Conservation (phyloP, 2,329 filamentous ascomycete genomes). For the Neofusicoccum cordaticola region DNA sequence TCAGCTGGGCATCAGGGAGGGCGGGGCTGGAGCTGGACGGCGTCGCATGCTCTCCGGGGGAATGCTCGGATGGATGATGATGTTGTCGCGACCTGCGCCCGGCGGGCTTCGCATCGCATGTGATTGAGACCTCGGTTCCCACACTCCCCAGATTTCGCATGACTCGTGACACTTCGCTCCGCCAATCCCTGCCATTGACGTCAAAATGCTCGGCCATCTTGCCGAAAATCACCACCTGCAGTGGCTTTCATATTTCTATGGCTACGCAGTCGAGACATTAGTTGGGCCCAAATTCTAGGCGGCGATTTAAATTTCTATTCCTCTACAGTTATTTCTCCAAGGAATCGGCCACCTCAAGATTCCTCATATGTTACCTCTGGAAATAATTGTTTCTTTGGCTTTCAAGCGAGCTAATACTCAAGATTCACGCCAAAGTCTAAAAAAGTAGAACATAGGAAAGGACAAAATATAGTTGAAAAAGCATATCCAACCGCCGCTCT, state of each 20-base stretch:
- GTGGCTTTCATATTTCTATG: neutral
- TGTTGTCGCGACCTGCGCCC: constrained; percentile 9
- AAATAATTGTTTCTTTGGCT: too few species aligned
- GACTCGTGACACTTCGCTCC: constrained; percentile 10
- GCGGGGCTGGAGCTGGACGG: neutral
- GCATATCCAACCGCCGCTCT: too few species aligned
- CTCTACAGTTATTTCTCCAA: too few species aligned
- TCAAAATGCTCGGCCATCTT: constrained; percentile 1
- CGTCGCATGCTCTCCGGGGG: constrained; percentile 15
- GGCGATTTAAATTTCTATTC: too few species aligned
- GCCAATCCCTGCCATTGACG: constrained; percentile 1
- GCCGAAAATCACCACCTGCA: neutral
- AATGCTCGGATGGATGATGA: constrained; percentile 5
- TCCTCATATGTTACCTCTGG: too few species aligned
- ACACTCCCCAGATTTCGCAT: constrained; percentile 15
- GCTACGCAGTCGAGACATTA: too few species aligned
- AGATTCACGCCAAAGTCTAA: too few species aligned
- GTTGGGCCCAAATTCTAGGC: too few species aligned
- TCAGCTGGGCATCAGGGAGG: constrained; percentile 12
- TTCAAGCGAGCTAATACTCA: too few species aligned
- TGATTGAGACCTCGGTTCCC: constrained; percentile 13
- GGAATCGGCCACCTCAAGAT: too few species aligned
- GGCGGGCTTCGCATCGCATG: constrained; percentile 14
- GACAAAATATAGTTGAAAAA: too few species aligned
- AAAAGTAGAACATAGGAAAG: too few species aligned